Evolutionary conservation across 2,329 filamentous ascomycete species (phyloP).

Genomic region (Epichloe glyceriae): DNA sequence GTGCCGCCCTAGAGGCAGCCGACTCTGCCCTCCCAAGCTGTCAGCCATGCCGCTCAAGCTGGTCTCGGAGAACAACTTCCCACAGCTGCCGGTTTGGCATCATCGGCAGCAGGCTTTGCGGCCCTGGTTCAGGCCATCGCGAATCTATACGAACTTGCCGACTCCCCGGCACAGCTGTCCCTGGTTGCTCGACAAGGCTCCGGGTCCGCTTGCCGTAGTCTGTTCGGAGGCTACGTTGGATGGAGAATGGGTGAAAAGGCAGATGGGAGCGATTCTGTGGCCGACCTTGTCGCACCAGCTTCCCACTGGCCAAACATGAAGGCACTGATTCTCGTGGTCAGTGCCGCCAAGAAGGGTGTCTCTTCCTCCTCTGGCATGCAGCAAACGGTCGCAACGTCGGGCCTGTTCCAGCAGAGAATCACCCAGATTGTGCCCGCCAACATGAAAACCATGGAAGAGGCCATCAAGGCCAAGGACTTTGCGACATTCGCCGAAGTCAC

Average conservation of each 20-base stretch:
- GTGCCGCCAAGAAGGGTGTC: slow-evolving; percentile 90
- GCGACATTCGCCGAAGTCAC: slow-evolving; percentile 76
- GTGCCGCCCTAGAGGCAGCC: slow-evolving; percentile 58
- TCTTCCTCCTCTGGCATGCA: slow-evolving; percentile 93
- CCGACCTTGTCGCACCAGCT: slow-evolving; percentile 76
- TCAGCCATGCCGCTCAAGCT: slow-evolving; percentile 66
- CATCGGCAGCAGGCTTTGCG: slow-evolving; percentile 56
- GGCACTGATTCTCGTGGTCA: slow-evolving; percentile 80
- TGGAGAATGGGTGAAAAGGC: slow-evolving; percentile 69
- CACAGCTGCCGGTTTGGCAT: slow-evolving; percentile 80
- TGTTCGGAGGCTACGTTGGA: slow-evolving; percentile 92
- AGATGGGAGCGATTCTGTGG: slow-evolving; percentile 78
- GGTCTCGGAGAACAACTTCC: slow-evolving; percentile 97
- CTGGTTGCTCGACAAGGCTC: slow-evolving; percentile 87
- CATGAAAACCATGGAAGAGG: slow-evolving; percentile 76
- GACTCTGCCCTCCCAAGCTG: slow-evolving; percentile 67
- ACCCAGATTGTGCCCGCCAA: slow-evolving; percentile 64
- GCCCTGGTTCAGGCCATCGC: slow-evolving; percentile 75
- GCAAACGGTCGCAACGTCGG: slow-evolving; percentile 81
- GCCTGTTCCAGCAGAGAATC: slow-evolving; percentile 71
- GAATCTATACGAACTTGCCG: slow-evolving; percentile 75
- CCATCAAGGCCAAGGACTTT: slow-evolving; percentile 70
- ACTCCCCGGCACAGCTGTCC: slow-evolving; percentile 70
- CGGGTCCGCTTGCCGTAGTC: slow-evolving; percentile 81
- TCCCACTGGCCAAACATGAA: slow-evolving; percentile 94